phyloP scores from a whole-genome alignment of 1,284 basidiomycete species.

The Apiotrichum domesticum region DNA sequence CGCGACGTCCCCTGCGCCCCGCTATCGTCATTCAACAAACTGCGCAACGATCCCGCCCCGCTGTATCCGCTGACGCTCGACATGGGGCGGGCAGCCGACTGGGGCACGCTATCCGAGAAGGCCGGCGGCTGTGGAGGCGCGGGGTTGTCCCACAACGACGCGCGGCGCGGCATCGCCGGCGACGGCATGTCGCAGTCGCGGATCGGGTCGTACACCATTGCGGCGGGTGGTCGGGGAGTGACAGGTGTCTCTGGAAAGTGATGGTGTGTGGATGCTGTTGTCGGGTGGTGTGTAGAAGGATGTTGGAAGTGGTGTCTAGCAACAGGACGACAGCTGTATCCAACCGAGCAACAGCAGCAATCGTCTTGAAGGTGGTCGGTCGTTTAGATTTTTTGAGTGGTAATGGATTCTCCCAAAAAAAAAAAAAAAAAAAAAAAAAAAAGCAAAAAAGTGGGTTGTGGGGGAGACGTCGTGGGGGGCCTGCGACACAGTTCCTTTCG shows the following conservation, averaged over 20 bases:
- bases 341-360: no score
- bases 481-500: no score
- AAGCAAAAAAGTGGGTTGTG: no score
- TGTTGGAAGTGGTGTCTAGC: no score
- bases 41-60: slow-evolving; percentile 6
- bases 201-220: slow-evolving; percentile 45
- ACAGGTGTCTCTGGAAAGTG: not conserved
- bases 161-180: slow-evolving; percentile 22
- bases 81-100: not conserved
- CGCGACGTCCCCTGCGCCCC: not conserved
- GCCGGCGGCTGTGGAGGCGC: slow-evolving; percentile 7
- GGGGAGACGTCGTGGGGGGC: no score
- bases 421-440: no score
- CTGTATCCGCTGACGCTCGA: not conserved
- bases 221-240: not conserved
- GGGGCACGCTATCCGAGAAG: slow-evolving; percentile 2
- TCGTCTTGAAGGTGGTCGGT: no score
- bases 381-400: no score
- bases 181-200: slow-evolving; percentile 41
- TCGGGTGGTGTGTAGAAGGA: no score
- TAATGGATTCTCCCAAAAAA: no score
- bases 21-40: slow-evolving; percentile 13
- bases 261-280: not conserved
- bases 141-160: slow-evolving; percentile 10
- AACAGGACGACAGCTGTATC: no score